phyloP scores from a whole-genome alignment of 805 yeast species.

The Teunomyces pallodes region DNA sequence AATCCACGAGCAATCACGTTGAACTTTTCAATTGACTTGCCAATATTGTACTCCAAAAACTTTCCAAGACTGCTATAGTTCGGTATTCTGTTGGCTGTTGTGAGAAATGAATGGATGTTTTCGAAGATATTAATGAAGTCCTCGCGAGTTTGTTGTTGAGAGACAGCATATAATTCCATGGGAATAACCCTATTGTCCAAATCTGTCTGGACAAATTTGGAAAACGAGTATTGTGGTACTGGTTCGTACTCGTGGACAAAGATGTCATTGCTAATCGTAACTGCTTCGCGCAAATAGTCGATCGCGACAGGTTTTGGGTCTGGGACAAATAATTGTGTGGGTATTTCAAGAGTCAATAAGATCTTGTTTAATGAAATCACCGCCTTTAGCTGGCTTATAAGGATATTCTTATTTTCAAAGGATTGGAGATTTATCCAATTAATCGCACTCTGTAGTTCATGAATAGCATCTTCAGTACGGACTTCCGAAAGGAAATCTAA shows the following conservation, averaged over 20 bases:
- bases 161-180: constrained; percentile 24
- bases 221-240: constrained; percentile 22
- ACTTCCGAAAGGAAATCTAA: constrained; percentile 31
- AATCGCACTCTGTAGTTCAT: constrained; percentile 33
- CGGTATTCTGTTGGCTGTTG: constrained; percentile 14
- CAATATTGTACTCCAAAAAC: constrained; percentile 27
- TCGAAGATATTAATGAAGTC: constrained; percentile 19
- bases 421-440: constrained; percentile 26
- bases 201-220: constrained; percentile 36
- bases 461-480: constrained; percentile 17
- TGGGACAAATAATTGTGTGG: constrained; percentile 9
- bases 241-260: neutral
- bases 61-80: constrained; percentile 24
- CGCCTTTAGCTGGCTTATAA: constrained; percentile 26
- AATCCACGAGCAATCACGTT: constrained; percentile 60
- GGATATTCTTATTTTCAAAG: constrained; percentile 7
- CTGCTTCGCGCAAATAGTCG: constrained; percentile 17
- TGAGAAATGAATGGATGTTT: constrained; percentile 17
- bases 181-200: constrained; percentile 39
- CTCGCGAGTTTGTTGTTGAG: constrained; percentile 18
- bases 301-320: neutral
- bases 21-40: constrained; percentile 19
- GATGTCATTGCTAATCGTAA: constrained; percentile 6
- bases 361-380: constrained; percentile 26
- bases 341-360: constrained; percentile 16